Percentiles rank a stretch among this genome's conserved stretches.
These are phyloP conservation scores for Lathyrus tuberosus DNA, from an alignment of 306 rosid species.

Conservation along the genomic window DNA sequence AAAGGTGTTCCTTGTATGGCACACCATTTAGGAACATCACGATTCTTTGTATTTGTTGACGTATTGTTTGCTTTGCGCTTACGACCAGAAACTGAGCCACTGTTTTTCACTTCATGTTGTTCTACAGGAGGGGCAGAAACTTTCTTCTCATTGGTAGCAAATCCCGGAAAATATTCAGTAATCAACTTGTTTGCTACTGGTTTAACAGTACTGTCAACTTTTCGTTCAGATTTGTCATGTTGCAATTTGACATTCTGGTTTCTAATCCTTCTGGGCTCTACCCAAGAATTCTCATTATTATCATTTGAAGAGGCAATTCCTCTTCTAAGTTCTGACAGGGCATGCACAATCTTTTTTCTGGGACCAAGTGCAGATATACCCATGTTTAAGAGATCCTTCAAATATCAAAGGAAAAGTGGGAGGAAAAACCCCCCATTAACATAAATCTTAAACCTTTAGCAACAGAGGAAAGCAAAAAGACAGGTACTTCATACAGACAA, in stretches of 20 bases:
- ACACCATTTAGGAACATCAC: conserved; percentile 83
- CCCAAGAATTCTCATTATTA: conserved; percentile 36
- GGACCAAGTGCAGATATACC: conserved; percentile 91
- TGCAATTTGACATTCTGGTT: conserved; percentile 46
- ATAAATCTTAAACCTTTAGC: neutral
- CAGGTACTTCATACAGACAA: neutral
- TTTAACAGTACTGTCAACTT: conserved; percentile 49
- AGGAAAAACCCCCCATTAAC: neutral
- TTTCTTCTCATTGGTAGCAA: conserved; percentile 57
- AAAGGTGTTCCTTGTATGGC: conserved; percentile 87
- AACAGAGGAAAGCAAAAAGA: neutral
- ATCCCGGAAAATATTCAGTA: conserved; percentile 80
- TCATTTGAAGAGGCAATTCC: conserved; percentile 43
- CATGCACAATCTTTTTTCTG: conserved; percentile 78
- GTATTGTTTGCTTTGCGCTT: conserved; percentile 48
- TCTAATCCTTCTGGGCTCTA: conserved; percentile 47
- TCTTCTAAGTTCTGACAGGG: conserved; percentile 66
- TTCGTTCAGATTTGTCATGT: conserved; percentile 47
- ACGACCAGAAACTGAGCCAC: conserved; percentile 41
- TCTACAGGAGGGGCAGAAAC: conserved; percentile 43
- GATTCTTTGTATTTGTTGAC: conserved; percentile 52
- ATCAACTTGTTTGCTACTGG: conserved; percentile 72
- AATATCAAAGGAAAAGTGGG: neutral
- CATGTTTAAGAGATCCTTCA: conserved; percentile 76
- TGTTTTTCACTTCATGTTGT: conserved; percentile 44